These are phyloP conservation scores for Coniochaeta pulveracea DNA, from an alignment of 2,329 filamentous ascomycete genomes.

Conservation along the genomic window DNA sequence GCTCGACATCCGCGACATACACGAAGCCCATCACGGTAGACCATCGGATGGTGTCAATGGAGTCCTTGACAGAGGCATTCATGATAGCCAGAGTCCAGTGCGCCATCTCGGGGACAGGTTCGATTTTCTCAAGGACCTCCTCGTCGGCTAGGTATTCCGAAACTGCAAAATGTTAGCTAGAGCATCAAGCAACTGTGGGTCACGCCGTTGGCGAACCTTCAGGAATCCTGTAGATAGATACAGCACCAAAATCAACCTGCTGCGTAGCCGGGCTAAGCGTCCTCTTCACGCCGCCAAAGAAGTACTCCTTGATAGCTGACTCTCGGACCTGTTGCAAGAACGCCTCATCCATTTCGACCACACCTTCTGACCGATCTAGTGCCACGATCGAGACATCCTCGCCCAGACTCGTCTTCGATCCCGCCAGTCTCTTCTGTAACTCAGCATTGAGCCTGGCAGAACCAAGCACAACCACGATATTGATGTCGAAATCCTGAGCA, in stretches of 20 bases:
- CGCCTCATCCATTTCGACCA: slow-evolving; percentile 59
- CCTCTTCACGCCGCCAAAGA: slow-evolving; percentile 72
- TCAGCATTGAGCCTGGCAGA: slow-evolving; percentile 67
- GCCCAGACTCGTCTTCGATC: slow-evolving; percentile 41
- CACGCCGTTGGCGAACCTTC: slow-evolving; percentile 41
- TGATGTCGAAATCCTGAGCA: slow-evolving; percentile 53
- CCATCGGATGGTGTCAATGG: slow-evolving; percentile 62
- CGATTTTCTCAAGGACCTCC: slow-evolving; percentile 47
- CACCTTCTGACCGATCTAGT: slow-evolving; percentile 77
- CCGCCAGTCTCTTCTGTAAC: slow-evolving; percentile 57
- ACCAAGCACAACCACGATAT: slow-evolving; percentile 71
- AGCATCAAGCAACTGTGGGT: too few species aligned
- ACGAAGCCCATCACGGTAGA: slow-evolving; percentile 85
- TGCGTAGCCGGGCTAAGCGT: slow-evolving; percentile 82
- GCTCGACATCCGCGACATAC: slow-evolving; percentile 86
- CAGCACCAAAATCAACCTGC: slow-evolving; percentile 63
- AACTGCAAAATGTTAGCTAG: slow-evolving; percentile 6
- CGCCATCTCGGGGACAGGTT: slow-evolving; percentile 56
- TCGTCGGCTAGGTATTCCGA: slow-evolving; percentile 20
- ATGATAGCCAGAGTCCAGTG: slow-evolving; percentile 81
- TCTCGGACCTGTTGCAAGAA: slow-evolving; percentile 68
- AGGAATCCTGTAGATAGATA: slow-evolving; percentile 62
- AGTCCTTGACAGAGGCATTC: slow-evolving; percentile 59
- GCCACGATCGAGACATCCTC: slow-evolving; percentile 66
- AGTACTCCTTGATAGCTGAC: slow-evolving; percentile 78